A percentile compares a stretch with the other conserved stretches of the same genome.
These are phyloP conservation scores for Aspergillus ruber DNA, from an alignment of 2,329 filamentous ascomycete species.

Conservation along the genomic window DNA sequence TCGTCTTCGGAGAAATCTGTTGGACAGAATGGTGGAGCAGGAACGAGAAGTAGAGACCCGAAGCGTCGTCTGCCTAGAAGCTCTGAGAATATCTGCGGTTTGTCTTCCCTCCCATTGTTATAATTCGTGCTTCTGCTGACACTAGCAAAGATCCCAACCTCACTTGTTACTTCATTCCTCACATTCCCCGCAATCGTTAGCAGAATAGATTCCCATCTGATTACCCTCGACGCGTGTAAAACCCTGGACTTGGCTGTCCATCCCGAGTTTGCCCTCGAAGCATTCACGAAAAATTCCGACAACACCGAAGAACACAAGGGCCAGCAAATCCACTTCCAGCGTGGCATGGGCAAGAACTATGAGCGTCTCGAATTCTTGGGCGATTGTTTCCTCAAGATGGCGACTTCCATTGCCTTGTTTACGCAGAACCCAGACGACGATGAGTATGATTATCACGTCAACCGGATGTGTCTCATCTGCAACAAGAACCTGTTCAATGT, in stretches of 20 bases:
- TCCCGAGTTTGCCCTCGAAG: slow-evolving; percentile 70
- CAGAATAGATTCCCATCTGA: slow-evolving; percentile 72
- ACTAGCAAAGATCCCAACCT: slow-evolving; percentile 55
- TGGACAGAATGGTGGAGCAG: slow-evolving; percentile 60
- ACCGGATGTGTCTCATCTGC: slow-evolving; percentile 84
- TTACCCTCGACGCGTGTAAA: slow-evolving; percentile 68
- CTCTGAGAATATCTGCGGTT: slow-evolving; percentile 69
- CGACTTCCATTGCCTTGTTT: slow-evolving; percentile 81
- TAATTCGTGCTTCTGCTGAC: slow-evolving; percentile 10
- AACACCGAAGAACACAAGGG: slow-evolving; percentile 67
- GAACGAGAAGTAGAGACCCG: slow-evolving; percentile 40
- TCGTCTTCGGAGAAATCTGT: slow-evolving; percentile 71
- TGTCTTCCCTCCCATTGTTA: slow-evolving; percentile 28
- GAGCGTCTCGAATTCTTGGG: slow-evolving; percentile 90
- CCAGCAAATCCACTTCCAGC: slow-evolving; percentile 65
- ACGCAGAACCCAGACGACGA: slow-evolving; percentile 67
- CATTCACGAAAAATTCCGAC: slow-evolving; percentile 86
- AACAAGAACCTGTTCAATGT: slow-evolving; percentile 82
- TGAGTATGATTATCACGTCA: slow-evolving; percentile 83
- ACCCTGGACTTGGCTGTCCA: slow-evolving; percentile 59
- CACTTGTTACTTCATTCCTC: slow-evolving; percentile 66
- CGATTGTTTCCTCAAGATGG: slow-evolving; percentile 92
- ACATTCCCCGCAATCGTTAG: slow-evolving; percentile 78
- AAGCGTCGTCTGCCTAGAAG: slow-evolving; percentile 70
- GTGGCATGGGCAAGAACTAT: slow-evolving; percentile 90